Base-by-base conservation (phyloP, 306 rosid genomes). In the Quercus agrifolia region DNA sequence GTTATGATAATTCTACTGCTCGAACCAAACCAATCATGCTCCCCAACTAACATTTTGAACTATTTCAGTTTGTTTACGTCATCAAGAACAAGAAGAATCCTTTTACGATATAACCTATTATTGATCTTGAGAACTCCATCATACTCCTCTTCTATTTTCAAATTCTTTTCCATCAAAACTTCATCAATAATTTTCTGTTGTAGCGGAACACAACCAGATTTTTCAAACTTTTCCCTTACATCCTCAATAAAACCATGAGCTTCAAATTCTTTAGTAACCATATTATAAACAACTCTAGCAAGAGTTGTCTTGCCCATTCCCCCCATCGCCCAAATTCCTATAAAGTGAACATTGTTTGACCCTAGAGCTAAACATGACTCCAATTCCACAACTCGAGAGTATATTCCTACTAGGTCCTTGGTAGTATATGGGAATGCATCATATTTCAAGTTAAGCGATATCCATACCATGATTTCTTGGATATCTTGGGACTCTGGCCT, bases 81-180 rank as follows among this genome's bases (percentile, higher is more conserved):
- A 44, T 70, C 74, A 23, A 63, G 70, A 63, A 63, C 19, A 13
- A 63, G 35, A 63, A 63, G 70, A 63, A 28, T 17, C 15, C 21
- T 70, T 18, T 17, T 70, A 4, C 1, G 51, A 7, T 5, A 18
- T 9, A 35, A 13, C 17, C 55, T 70, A 9, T 3, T 33, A 8
- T 41, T 38, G 19, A 70, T 70, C 4, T 17, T 6, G 1, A 52
- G 17, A 19, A 70, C 21, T 17, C 74, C 74, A 18, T 5, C 11
- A 5, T 41, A 1, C 2, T 18, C 0, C 19, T 70, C 55, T 17
- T 12, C 15, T 12, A 35, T 2, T 0, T 70, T 31, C 27, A 68
- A 7, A 19, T 41, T 0, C 0, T 4, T 35, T 0, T 70, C 74
- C 8, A 0, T 35, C 30, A 41, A 2, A 44, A 35, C 7, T 0